These are phyloP conservation scores for Pseudogymnoascus sp. DNA, from an alignment of 2,329 filamentous ascomycete species.

Conservation along the genomic window DNA sequence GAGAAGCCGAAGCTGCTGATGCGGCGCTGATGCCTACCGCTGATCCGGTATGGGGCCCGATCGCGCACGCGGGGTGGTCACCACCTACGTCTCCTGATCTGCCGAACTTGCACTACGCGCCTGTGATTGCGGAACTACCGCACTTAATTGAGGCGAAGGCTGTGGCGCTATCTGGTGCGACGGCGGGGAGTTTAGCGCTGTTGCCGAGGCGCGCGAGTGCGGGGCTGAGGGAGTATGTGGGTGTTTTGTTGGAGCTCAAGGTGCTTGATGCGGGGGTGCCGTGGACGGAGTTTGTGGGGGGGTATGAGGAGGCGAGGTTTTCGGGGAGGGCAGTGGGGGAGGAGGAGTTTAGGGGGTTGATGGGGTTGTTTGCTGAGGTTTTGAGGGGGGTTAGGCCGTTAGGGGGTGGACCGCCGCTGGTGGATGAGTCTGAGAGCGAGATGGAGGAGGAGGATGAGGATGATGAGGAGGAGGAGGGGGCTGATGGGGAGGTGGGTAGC, in stretches of 20 bases:
- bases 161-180: conserved; percentile 57
- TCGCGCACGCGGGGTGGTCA: conserved; percentile 83
- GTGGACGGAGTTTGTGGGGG: conserved; percentile 54
- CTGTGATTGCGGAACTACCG: conserved; percentile 74
- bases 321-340: conserved; percentile 61
- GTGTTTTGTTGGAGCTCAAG: conserved; percentile 57
- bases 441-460: background rate
- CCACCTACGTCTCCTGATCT: conserved; percentile 67
- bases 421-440: conserved; percentile 33
- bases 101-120: conserved; percentile 72
- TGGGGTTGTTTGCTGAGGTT: conserved; percentile 76
- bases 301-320: conserved; percentile 82
- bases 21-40: conserved; percentile 11
- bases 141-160: conserved; percentile 89
- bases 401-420: conserved; percentile 10
- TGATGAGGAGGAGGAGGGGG: conserved; percentile 9
- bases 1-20: background rate
- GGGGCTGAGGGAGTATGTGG: conserved; percentile 71
- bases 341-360: conserved; percentile 63
- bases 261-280: conserved; percentile 48
- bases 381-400: conserved; percentile 61
- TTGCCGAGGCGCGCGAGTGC: conserved; percentile 63
- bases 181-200: conserved; percentile 54
- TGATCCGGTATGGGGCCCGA: conserved; percentile 59
- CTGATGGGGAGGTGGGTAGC: conserved; percentile 10